A percentile compares a stretch with the other conserved stretches of the same genome.
These are phyloP conservation scores for Cydonia oblonga DNA, from an alignment of 331 rosid genomes.

Conservation along the genomic window DNA sequence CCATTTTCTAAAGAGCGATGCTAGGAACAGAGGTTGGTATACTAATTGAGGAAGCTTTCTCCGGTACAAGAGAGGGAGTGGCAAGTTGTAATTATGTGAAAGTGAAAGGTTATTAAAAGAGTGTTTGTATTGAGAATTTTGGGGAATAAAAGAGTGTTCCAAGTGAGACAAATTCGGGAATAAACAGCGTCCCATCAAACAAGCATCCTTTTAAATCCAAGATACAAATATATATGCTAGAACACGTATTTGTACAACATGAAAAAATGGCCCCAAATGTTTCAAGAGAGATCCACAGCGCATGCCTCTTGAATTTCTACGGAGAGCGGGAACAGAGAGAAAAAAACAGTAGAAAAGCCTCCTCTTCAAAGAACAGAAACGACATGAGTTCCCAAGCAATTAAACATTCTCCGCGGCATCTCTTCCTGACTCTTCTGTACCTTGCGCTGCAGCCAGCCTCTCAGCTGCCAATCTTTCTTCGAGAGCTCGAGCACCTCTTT, in stretches of 20 bases:
- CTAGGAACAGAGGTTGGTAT: too few relatives aligned
- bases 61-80: too few relatives aligned
- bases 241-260: not conserved
- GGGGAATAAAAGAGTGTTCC: too few relatives aligned
- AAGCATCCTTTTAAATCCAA: too few relatives aligned
- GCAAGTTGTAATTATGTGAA: too few relatives aligned
- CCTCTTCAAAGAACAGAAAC: slow-evolving; percentile 11
- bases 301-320: not conserved
- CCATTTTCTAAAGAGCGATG: too few relatives aligned
- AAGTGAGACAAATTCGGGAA: too few relatives aligned
- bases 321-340: not conserved
- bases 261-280: not conserved
- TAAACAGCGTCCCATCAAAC: too few relatives aligned
- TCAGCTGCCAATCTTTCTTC: slow-evolving; percentile 88
- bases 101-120: too few relatives aligned
- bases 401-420: slow-evolving; percentile 50
- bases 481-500: slow-evolving; percentile 91
- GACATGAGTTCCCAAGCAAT: slow-evolving; percentile 17
- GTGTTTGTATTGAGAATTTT: too few relatives aligned
- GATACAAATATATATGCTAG: not conserved
- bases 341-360: not conserved
- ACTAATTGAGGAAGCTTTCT: too few relatives aligned
- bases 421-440: slow-evolving; percentile 40
- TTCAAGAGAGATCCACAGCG: too few relatives aligned
- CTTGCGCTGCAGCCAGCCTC: slow-evolving; percentile 44